phyloP scores from a whole-genome alignment of 78 protist species.

The Dictyostelium capitatum region DNA sequence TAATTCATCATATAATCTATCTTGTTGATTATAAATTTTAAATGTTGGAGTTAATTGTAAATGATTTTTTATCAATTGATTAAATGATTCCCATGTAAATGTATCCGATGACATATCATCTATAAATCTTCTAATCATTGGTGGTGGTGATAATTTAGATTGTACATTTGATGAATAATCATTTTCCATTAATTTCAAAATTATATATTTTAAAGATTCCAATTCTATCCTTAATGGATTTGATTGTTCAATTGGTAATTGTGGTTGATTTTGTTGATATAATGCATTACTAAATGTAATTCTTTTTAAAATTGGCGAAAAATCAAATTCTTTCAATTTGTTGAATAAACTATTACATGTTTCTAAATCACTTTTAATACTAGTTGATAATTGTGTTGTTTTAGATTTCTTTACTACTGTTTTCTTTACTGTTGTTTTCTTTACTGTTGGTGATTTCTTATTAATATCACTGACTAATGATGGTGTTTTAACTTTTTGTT shows the following conservation, averaged over 20 bases:
- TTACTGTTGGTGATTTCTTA: not conserved
- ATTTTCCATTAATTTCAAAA: not conserved
- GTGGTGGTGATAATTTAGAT: not conserved
- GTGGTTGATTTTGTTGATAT: too few species aligned
- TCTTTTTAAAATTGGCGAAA: constrained; percentile 3
- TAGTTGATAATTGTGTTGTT: not conserved
- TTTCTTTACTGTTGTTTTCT: not conserved
- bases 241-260: too few species aligned
- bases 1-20: not conserved
- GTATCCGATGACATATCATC: not conserved
- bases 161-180: not conserved
- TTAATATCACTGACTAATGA: not conserved
- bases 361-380: too few species aligned
- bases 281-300: not conserved
- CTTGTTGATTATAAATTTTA: constrained; percentile 9
- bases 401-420: not conserved
- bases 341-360: not conserved
- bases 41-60: not conserved
- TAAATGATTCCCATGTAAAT: not conserved
- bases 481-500: too few species aligned
- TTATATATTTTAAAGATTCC: not conserved
- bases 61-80: not conserved
- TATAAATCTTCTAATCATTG: constrained; percentile 4
- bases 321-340: not conserved
- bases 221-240: too few species aligned